A percentile compares a stretch with the other conserved stretches of the same genome.
These are phyloP conservation scores for Amanita polypyramis DNA, from an alignment of 768 basidiomycete genomes.

Conservation along the genomic window DNA sequence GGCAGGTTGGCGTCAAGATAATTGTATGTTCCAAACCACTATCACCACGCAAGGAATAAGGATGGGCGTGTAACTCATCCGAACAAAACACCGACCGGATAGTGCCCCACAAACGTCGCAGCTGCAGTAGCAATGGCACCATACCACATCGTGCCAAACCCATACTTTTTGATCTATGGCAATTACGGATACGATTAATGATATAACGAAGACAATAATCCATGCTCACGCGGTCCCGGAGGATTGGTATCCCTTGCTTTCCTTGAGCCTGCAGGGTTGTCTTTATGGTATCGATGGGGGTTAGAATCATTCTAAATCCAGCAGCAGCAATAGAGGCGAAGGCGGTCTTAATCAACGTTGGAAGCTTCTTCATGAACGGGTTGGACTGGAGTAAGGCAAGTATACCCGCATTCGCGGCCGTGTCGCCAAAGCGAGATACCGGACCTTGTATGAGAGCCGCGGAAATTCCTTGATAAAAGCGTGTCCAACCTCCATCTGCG, in stretches of 20 bases:
- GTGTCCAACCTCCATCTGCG: conserved; percentile 65
- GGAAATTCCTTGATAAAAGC: conserved; percentile 81
- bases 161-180: conserved; percentile 52
- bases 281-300: conserved; percentile 90
- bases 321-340: conserved; percentile 77
- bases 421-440: conserved; percentile 84
- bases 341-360: conserved; percentile 58
- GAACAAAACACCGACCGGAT: conserved; percentile 44
- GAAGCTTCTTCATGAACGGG: conserved; percentile 54
- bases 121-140: conserved; percentile 88
- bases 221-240: conserved; percentile 48
- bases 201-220: neutral
- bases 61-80: neutral
- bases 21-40: conserved; percentile 88
- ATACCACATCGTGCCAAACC: conserved; percentile 76
- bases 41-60: conserved; percentile 6
- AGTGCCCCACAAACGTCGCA: conserved; percentile 90
- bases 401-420: conserved; percentile 89
- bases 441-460: conserved; percentile 87
- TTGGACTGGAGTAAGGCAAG: conserved; percentile 77
- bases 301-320: conserved; percentile 81
- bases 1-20: conserved; percentile 60
- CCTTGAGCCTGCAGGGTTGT: conserved; percentile 95
- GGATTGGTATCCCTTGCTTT: conserved; percentile 49
- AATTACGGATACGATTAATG: neutral